A percentile compares a stretch with the other conserved stretches of the same genome.
phyloP scores from a whole-genome alignment of 768 basidiomycete species.

The Lyophyllum shimeji region DNA sequence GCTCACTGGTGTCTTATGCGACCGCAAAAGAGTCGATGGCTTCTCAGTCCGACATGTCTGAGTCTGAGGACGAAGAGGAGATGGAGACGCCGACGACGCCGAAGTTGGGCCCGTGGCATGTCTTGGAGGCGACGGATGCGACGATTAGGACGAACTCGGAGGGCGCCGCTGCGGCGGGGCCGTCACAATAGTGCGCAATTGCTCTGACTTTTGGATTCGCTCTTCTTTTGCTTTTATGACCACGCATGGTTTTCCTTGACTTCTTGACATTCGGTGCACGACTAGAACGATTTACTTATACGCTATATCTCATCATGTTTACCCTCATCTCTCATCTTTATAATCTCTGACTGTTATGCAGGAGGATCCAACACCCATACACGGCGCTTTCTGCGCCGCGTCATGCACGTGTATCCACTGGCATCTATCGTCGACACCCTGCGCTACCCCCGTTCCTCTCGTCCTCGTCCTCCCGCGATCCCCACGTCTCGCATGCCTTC shows the following conservation, averaged over 20 bases:
- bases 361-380: neutral
- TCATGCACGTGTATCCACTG: neutral
- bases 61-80: slow-evolving; percentile 7
- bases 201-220: neutral
- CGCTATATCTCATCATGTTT: neutral
- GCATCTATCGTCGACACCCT: neutral
- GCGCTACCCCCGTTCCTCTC: neutral
- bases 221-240: neutral
- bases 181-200: neutral
- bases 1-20: slow-evolving; percentile 30
- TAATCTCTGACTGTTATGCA: neutral
- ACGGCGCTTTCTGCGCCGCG: neutral
- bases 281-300: neutral
- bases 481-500: neutral
- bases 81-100: slow-evolving; percentile 14
- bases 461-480: neutral
- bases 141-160: slow-evolving; percentile 2
- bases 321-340: neutral
- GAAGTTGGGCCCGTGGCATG: slow-evolving; percentile 4
- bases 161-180: neutral
- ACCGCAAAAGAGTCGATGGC: slow-evolving; percentile 32
- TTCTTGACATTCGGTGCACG: neutral
- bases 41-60: neutral
- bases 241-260: neutral
- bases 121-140: slow-evolving; percentile 5